A percentile compares a stretch with the other conserved stretches of the same genome.
phyloP scores from a whole-genome alignment of 805 yeast genomes.

The Candida manassasensis region DNA sequence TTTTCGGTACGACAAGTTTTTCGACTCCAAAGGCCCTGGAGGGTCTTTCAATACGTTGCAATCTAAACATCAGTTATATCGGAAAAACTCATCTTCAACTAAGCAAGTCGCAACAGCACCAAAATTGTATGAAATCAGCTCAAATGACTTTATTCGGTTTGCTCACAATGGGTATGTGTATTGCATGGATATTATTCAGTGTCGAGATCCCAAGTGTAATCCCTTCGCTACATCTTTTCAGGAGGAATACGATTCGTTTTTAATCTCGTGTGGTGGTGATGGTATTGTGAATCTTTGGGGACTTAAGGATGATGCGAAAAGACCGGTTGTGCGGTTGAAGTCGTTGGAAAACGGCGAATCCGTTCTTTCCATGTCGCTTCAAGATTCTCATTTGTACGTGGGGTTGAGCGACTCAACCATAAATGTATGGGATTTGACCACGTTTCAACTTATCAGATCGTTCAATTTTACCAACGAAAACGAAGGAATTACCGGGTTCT shows the following conservation, averaged over 20 bases:
- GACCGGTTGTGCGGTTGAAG: slow-evolving; percentile 15
- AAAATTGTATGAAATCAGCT: slow-evolving; percentile 59
- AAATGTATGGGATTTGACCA: slow-evolving; percentile 83
- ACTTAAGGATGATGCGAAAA: slow-evolving; percentile 10
- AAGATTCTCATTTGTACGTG: slow-evolving; percentile 71
- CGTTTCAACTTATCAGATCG: slow-evolving; percentile 61
- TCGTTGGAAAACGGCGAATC: slow-evolving; percentile 54
- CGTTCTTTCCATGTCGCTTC: slow-evolving; percentile 62
- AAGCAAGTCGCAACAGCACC: slow-evolving; percentile 9
- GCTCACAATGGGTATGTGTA: slow-evolving; percentile 93
- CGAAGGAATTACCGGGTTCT: slow-evolving; percentile 3
- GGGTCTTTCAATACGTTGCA: slow-evolving; percentile 41
- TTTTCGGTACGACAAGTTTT: slow-evolving; percentile 73
- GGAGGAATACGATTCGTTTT: slow-evolving; percentile 15
- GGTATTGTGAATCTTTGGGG: slow-evolving; percentile 84
- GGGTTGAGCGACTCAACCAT: slow-evolving; percentile 73
- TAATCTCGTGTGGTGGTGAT: slow-evolving; percentile 77
- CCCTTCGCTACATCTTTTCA: slow-evolving; percentile 16
- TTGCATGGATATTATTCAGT: slow-evolving; percentile 44
- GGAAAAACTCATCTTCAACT: slow-evolving; percentile 11
- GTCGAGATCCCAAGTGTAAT: slow-evolving; percentile 6
- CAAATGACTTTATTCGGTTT: slow-evolving; percentile 61
- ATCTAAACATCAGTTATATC: slow-evolving; percentile 20
- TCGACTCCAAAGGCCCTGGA: slow-evolving; percentile 86
- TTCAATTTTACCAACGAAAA: slow-evolving; percentile 22